phyloP scores from a whole-genome alignment of 2,329 filamentous ascomycete genomes.

The Verticillium alfalfae region DNA sequence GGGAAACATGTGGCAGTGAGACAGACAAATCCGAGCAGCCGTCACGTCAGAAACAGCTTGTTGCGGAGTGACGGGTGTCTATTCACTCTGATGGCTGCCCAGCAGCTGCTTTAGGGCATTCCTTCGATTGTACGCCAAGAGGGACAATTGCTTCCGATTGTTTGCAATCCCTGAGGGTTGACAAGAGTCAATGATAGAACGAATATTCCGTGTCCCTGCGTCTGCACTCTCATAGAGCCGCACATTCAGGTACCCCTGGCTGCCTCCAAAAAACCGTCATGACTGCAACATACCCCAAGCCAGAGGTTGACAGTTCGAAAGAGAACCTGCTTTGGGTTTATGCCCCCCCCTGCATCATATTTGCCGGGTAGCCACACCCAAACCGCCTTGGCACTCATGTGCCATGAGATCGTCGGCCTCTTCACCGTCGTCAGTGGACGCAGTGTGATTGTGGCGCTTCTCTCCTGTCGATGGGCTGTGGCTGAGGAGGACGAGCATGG shows the following conservation, averaged over 20 bases:
- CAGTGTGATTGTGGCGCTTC: background rate
- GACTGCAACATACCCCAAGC: background rate
- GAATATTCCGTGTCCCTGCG: too few relatives aligned
- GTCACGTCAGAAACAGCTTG: background rate
- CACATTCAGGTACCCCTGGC: background rate
- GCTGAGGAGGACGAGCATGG: background rate
- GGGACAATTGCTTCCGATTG: too few relatives aligned
- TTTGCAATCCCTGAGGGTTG: too few relatives aligned
- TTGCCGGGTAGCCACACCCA: slow-evolving; percentile 4
- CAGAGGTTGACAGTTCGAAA: background rate
- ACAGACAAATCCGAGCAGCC: background rate
- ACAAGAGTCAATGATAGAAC: too few relatives aligned
- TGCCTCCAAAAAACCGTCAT: background rate
- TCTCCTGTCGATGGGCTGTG: background rate
- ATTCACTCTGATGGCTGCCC: too few relatives aligned
- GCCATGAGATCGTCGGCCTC: background rate
- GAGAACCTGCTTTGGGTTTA: background rate
- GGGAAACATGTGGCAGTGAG: background rate
- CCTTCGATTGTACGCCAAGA: too few relatives aligned
- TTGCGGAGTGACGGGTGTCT: too few relatives aligned
- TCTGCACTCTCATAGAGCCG: background rate
- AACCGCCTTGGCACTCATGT: background rate
- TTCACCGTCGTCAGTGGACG: background rate
- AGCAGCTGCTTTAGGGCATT: too few relatives aligned
- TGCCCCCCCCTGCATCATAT: slow-evolving; percentile 9